Percentiles rank a stretch among this genome's conserved stretches.
phyloP scores from a whole-genome alignment of 106 monocot species.

The Vanilla planifolia region DNA sequence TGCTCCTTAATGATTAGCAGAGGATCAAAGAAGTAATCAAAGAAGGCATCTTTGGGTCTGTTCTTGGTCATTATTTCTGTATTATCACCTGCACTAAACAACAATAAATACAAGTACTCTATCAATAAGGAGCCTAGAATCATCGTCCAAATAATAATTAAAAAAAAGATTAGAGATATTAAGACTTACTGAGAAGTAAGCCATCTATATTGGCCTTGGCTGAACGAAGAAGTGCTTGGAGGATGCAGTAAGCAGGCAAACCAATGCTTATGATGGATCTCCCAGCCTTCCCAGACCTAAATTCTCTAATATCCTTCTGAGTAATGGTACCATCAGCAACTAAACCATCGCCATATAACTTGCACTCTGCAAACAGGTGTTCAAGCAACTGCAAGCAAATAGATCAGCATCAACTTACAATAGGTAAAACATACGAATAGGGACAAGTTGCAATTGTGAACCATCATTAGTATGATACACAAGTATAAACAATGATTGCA shows the following conservation, averaged over 20 bases:
- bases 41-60: slow-evolving; percentile 65
- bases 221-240: slow-evolving; percentile 45
- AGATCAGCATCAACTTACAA: too few species aligned
- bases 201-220: slow-evolving; percentile 38
- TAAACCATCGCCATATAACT: slow-evolving; percentile 31
- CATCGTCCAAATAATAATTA: background rate
- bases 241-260: slow-evolving; percentile 56
- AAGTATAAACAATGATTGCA: too few species aligned
- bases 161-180: background rate
- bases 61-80: slow-evolving; percentile 66
- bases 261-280: slow-evolving; percentile 34
- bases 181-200: slow-evolving; percentile 39
- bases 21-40: slow-evolving; percentile 92
- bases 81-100: slow-evolving; percentile 40
- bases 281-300: slow-evolving; percentile 23
- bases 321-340: slow-evolving; percentile 55
- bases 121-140: background rate
- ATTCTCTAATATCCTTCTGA: slow-evolving; percentile 29
- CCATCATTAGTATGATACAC: too few species aligned
- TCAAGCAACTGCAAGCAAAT: slow-evolving; percentile 50
- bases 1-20: slow-evolving; percentile 86
- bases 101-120: background rate
- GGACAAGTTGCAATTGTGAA: too few species aligned
- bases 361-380: slow-evolving; percentile 41
- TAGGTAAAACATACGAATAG: too few species aligned